phyloP scores from a whole-genome alignment of 192 early-diverging fungal genomes.

The Pilaira anomala region DNA sequence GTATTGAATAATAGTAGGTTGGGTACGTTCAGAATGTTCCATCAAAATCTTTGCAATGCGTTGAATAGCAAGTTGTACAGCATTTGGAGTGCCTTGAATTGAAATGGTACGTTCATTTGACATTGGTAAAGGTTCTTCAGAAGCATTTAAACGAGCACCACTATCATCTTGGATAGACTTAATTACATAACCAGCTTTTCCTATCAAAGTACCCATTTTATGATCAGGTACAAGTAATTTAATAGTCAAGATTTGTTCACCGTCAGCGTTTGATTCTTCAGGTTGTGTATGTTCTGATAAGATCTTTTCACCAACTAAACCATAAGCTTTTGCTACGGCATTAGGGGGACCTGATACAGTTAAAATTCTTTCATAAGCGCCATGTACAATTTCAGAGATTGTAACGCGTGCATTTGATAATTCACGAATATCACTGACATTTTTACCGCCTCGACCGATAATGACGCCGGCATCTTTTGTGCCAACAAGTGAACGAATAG shows the following conservation, averaged over 20 bases:
- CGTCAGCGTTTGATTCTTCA: slow-evolving; percentile 22
- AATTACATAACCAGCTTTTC: slow-evolving; percentile 83
- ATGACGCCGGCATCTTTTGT: slow-evolving; percentile 84
- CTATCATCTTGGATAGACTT: slow-evolving; percentile 90
- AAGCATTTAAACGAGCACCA: slow-evolving; percentile 76
- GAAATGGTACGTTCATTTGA: slow-evolving; percentile 89
- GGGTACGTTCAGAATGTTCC: slow-evolving; percentile 66
- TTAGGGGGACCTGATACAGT: slow-evolving; percentile 69
- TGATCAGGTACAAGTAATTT: slow-evolving; percentile 84
- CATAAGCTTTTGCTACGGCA: slow-evolving; percentile 65
- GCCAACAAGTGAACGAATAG: slow-evolving; percentile 57
- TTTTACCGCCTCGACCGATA: slow-evolving; percentile 84
- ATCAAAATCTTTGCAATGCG: slow-evolving; percentile 74
- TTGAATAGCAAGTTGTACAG: slow-evolving; percentile 82
- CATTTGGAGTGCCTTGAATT: slow-evolving; percentile 76
- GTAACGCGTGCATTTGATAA: slow-evolving; percentile 81
- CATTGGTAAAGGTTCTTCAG: slow-evolving; percentile 86
- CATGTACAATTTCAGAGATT: slow-evolving; percentile 83
- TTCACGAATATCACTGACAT: slow-evolving; percentile 89
- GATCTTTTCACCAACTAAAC: slow-evolving; percentile 72
- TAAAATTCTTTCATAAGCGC: slow-evolving; percentile 70
- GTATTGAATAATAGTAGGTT: slow-evolving; percentile 67
- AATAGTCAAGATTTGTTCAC: slow-evolving; percentile 52
- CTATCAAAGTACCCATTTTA: slow-evolving; percentile 89
- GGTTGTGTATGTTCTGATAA: slow-evolving; percentile 61